phyloP scores from a whole-genome alignment of 129 eudicot species.

The carrot (Daucus carota) region DNA sequence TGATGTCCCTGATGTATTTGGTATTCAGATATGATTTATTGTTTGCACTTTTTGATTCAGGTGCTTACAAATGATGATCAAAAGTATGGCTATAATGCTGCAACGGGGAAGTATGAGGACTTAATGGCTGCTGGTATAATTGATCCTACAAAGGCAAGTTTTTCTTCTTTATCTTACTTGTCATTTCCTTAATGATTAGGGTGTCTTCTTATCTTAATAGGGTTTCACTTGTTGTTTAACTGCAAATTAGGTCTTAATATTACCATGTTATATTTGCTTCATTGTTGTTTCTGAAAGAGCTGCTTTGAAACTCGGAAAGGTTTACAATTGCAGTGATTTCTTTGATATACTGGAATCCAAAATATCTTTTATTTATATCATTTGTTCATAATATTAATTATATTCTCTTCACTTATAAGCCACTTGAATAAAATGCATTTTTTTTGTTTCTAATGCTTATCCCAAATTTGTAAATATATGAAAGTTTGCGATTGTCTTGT shows the following conservation, averaged over 20 bases:
- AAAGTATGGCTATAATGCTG: constrained; percentile 54
- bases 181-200: neutral
- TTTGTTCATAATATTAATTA: neutral
- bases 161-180: neutral
- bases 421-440: neutral
- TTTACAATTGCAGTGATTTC: neutral
- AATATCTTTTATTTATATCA: neutral
- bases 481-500: neutral
- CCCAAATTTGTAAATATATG: neutral
- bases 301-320: neutral
- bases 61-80: constrained; percentile 37
- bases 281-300: neutral
- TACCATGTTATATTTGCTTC: neutral
- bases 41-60: constrained; percentile 9
- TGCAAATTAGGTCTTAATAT: neutral
- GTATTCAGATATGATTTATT: neutral
- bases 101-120: constrained; percentile 52
- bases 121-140: constrained; percentile 63
- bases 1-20: neutral
- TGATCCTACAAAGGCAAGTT: constrained; percentile 54
- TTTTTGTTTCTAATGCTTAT: neutral
- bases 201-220: neutral
- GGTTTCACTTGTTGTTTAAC: neutral
- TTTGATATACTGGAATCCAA: neutral
- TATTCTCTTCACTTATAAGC: neutral